A percentile compares a stretch with the other conserved stretches of the same genome.
phyloP scores from a whole-genome alignment of 2,329 filamentous ascomycete genomes.

The Aspergillus viridinutans region DNA sequence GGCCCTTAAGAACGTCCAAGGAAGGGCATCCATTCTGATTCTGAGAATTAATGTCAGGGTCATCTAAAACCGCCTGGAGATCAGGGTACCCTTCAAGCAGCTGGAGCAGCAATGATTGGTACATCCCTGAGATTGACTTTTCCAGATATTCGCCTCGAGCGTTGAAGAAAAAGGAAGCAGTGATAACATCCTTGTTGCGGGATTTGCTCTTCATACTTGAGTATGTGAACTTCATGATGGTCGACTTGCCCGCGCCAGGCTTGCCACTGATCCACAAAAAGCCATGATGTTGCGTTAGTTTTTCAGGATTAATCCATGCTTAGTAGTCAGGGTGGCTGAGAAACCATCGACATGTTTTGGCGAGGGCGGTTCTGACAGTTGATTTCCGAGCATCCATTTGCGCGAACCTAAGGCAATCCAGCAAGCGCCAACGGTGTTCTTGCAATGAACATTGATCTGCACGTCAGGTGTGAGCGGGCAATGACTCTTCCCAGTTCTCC shows the following conservation, averaged over 20 bases:
- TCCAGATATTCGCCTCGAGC: constrained; percentile 21
- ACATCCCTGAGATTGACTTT: constrained; percentile 23
- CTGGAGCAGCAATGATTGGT: constrained; percentile 25
- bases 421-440: constrained; percentile 4
- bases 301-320: constrained; percentile 33
- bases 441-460: background rate
- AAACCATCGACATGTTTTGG: constrained; percentile 43
- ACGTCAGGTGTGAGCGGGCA: background rate
- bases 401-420: constrained; percentile 35
- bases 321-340: constrained; percentile 32
- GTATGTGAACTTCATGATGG: constrained; percentile 44
- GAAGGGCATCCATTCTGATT: constrained; percentile 1
- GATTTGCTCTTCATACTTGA: constrained; percentile 33
- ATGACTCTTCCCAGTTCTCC: background rate
- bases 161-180: constrained; percentile 28
- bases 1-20: constrained; percentile 16
- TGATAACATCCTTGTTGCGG: constrained; percentile 28
- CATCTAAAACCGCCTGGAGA: constrained; percentile 15
- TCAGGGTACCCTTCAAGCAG: constrained; percentile 19
- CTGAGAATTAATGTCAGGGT: constrained; percentile 1
- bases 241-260: constrained; percentile 34
- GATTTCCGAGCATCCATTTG: constrained; percentile 38
- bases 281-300: constrained; percentile 20
- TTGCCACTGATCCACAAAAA: constrained; percentile 41
- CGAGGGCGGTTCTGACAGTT: constrained; percentile 37